Base-by-base conservation (phyloP, 2,329 filamentous ascomycete genomes). In the Exophiala lecanii-corni region DNA sequence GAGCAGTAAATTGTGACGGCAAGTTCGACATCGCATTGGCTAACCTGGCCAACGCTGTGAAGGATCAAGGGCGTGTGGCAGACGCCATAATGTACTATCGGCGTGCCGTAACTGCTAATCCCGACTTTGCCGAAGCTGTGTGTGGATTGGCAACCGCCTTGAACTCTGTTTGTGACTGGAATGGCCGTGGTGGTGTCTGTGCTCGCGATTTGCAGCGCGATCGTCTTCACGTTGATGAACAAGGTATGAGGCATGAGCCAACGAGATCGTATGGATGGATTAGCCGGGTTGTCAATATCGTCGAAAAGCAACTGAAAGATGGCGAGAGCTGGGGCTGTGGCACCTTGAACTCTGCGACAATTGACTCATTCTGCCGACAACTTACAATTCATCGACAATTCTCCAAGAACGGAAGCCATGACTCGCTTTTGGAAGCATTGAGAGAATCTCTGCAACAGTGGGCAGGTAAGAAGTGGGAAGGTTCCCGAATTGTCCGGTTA, bases 101-200 rank as follows among this genome's bases (percentile, higher is more conserved):
- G 58, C 80, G 89, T 51, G 92, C 92, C 28, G 91, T 98, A 7
- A 75, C 77, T 23, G 81, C 89, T n/a, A 98, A 92, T 55, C 91
- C 92, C 0, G 85, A 94, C 23, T 98, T 98, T 66, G 88, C 92
- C 1, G 92, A 98, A 67, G 92, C 92, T 5, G 91, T 98, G 0
- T 98, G 92, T 63, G 92, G 92, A 5, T 75, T 98, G 39, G 89
- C 89, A 2, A 97, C 94, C 45, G 91, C 92, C 1, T 71, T 98
- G 39, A 97, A 96, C 61, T 97, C 92, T 5, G 89, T 98, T 4
- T 98, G 92, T 61, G 86, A 91, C 58, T 98, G 92, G 92, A 78
- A 79, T 57, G 88, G 88, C 20, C 81, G 92, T 51, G 92, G 92
- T 48, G 92, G 92, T 1, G 83, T 94, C 34, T 73, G 86, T 18